phyloP scores from a whole-genome alignment of 208 protist species.

The Acanthamoeba comandoni region DNA sequence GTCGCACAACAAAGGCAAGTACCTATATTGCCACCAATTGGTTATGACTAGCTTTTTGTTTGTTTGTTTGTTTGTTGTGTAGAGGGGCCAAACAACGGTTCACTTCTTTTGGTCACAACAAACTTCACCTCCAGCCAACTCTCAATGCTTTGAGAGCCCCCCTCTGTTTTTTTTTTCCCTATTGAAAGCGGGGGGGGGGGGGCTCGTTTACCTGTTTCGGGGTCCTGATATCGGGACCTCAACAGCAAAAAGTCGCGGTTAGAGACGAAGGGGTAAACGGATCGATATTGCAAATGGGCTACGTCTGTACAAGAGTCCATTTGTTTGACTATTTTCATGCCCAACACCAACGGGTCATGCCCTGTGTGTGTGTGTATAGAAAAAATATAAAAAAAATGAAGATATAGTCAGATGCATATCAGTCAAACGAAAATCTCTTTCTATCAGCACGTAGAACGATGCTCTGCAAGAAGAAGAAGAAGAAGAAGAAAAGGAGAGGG shows the following conservation, averaged over 20 bases:
- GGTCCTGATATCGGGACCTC: background rate
- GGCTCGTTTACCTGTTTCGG: constrained; percentile 4
- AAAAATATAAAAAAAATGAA: too few relatives aligned
- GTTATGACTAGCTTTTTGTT: background rate
- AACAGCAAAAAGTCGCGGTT: constrained; percentile 41
- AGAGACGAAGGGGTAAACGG: constrained; percentile 4
- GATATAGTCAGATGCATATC: too few relatives aligned
- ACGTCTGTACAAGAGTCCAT: background rate
- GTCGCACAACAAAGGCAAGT: too few relatives aligned
- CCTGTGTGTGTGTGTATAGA: background rate
- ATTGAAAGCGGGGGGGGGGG: background rate
- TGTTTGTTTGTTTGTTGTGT: background rate
- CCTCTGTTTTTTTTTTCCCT: background rate
- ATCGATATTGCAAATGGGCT: background rate
- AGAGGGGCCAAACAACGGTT: background rate
- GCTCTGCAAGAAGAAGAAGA: background rate
- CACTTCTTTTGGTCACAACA: background rate
- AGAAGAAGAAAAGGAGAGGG: background rate
- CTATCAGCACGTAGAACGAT: background rate
- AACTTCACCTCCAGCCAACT: background rate
- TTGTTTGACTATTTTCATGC: background rate
- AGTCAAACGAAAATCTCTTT: background rate
- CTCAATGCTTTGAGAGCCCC: background rate
- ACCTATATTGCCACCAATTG: too few relatives aligned
- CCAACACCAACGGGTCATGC: constrained; percentile 23